Evolutionary conservation across 2,329 filamentous ascomycete genomes (phyloP).

Genomic region (Cyphellophora attinorum): DNA sequence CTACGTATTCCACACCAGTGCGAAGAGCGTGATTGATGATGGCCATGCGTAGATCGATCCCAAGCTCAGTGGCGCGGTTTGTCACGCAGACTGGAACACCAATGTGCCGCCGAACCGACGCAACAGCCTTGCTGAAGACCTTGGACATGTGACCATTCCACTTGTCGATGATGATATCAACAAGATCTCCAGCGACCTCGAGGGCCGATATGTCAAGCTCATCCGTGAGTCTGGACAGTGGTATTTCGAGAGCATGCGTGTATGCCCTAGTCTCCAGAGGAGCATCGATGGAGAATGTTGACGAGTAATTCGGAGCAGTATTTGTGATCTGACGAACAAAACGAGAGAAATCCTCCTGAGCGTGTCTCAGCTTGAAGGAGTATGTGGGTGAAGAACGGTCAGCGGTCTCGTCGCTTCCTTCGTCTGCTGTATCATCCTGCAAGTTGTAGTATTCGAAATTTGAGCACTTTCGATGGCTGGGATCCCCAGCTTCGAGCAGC

Average conservation of each 20-base stretch:
- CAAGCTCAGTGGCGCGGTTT: constrained; percentile 29
- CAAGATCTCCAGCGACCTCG: constrained; percentile 50
- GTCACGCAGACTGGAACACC: constrained; percentile 49
- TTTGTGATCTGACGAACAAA: constrained; percentile 52
- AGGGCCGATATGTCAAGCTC: constrained; percentile 39
- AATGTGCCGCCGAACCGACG: constrained; percentile 47
- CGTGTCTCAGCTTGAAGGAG: constrained; percentile 41
- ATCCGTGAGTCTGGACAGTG: constrained; percentile 25
- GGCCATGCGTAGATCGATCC: constrained; percentile 5
- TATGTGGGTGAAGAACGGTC: constrained; percentile 37
- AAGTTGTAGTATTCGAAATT: constrained; percentile 39
- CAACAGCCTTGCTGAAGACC: constrained; percentile 46
- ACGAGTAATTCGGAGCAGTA: constrained; percentile 41
- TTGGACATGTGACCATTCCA: constrained; percentile 43
- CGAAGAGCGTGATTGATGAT: constrained; percentile 30
- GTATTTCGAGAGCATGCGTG: constrained; percentile 31
- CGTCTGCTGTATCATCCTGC: constrained; percentile 32
- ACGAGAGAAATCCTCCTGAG: constrained; percentile 50
- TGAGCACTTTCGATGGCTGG: constrained; percentile 37
- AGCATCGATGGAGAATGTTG: constrained; percentile 52
- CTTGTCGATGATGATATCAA: constrained; percentile 51
- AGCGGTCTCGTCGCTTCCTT: constrained; percentile 22
- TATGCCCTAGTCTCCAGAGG: constrained; percentile 48
- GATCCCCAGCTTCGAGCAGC: constrained; percentile 34
- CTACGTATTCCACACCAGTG: constrained; percentile 31